A percentile compares a stretch with the other conserved stretches of the same genome.
These are phyloP conservation scores for Microbotryum saponariae DNA, from an alignment of 1,284 basidiomycete genomes.

Conservation along the genomic window DNA sequence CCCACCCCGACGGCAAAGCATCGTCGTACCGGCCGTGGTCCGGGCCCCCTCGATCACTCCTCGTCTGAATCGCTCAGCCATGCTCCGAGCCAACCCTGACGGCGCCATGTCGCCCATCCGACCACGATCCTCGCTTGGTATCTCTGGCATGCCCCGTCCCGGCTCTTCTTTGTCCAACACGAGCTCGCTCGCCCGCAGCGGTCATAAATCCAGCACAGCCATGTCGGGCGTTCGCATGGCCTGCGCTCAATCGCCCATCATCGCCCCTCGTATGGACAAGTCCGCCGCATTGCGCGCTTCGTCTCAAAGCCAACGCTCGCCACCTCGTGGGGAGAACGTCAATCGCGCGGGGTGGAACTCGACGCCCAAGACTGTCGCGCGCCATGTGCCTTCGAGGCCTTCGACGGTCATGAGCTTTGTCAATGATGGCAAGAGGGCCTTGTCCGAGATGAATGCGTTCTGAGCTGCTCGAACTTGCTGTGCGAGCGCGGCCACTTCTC, in stretches of 20 bases:
- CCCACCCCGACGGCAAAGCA: conserved; percentile 3
- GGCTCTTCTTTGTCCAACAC: neutral
- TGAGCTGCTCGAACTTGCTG: too few relatives aligned
- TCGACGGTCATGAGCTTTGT: too few relatives aligned
- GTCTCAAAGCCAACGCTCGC: too few relatives aligned
- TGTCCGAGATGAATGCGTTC: too few relatives aligned
- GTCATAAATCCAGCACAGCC: neutral
- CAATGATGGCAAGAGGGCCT: too few relatives aligned
- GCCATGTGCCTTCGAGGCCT: too few relatives aligned
- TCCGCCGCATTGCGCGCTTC: conserved; percentile 22
- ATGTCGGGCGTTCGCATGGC: neutral
- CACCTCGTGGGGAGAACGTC: too few relatives aligned
- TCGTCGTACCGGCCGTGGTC: neutral
- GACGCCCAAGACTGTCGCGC: too few relatives aligned
- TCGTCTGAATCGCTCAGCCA: conserved; percentile 61
- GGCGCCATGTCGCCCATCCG: neutral
- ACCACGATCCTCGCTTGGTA: neutral
- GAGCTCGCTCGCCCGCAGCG: neutral
- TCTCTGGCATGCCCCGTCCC: neutral
- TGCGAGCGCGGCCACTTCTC: too few relatives aligned
- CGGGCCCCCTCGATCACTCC: conserved; percentile 53
- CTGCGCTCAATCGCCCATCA: neutral
- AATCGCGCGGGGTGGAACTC: too few relatives aligned
- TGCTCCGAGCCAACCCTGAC: conserved; percentile 46
- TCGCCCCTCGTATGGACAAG: conserved; percentile 25